These are phyloP conservation scores for Aspergillus persii DNA, from an alignment of 2,329 filamentous ascomycete species.

Conservation along the genomic window DNA sequence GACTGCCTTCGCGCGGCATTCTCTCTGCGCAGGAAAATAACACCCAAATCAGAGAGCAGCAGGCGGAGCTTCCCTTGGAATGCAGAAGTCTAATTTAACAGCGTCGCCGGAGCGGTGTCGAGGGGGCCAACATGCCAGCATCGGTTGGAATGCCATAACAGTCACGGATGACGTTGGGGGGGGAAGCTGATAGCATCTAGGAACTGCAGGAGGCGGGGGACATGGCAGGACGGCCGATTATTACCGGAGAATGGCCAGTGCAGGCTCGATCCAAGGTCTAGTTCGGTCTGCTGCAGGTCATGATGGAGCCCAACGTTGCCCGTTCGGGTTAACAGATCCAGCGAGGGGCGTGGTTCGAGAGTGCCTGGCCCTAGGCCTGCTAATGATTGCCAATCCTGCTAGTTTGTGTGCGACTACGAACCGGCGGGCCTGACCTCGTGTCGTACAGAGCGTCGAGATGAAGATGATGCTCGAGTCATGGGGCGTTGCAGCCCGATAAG, in stretches of 20 bases:
- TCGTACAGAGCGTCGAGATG: not conserved
- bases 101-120: not conserved
- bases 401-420: not conserved
- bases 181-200: no score
- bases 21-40: slow-evolving; percentile 7
- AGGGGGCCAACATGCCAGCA: not conserved
- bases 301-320: not conserved
- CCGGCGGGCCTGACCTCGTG: no score
- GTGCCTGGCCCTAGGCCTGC: not conserved
- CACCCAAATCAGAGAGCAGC: not conserved
- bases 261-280: not conserved
- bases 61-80: not conserved
- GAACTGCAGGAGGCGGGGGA: no score
- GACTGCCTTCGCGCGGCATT: slow-evolving; percentile 29
- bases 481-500: not conserved
- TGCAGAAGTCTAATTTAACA: not conserved
- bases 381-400: not conserved
- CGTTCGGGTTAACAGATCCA: not conserved
- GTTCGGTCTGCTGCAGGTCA: not conserved
- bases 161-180: not conserved
- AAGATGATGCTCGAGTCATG: not conserved
- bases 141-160: not conserved
- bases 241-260: no score
- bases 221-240: no score
- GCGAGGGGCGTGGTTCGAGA: not conserved